Evolutionary conservation across 2,329 filamentous ascomycete species (phyloP), one percentile per base, ranked within the genome.

Genomic region (Metarhizium anisopliae): DNA sequence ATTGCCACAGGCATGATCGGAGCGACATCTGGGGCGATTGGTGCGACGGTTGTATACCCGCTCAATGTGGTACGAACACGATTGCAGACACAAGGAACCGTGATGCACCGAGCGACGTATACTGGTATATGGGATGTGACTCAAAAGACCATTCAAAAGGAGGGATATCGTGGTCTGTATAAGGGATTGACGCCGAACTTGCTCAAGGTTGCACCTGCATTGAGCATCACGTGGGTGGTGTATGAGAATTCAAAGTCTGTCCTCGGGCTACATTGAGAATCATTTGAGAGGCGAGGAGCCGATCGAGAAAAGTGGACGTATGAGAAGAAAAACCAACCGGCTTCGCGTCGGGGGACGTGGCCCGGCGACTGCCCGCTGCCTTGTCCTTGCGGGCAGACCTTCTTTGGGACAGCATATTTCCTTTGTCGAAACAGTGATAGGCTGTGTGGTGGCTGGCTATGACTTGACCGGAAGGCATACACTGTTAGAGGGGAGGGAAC

Each of bases 151-250:
- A 75, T 96, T 40, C 79, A 85, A 63, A 84, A 87, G 52, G 94
- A 99, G 72, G 94, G 94, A 1, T 69, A 89, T 42, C 81, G 89
- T 57, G 94, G 94, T 2, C 77, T 99, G 56, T 99, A 96, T 78
- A 96, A 95, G 72, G 94, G 94, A 1, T 77, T 97, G 61, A 96
- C 93, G 47, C 94, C 94, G 5, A 99, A 97, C 68, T 77, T 99
- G 43, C 78, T 99, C 63, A 99, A 99, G 76, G 94, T 99, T 40
- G 91, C 94, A 10, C 94, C 94, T 2, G 91, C 94, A 35, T 86
- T 99, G 54, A 96, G 91, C 64, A 97, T 99, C 68, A 92, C 90
- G 55, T 96, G 94, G 78, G 84, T 95, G 65, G 88, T 94, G 58
- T 96, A 96, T 67, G 91, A 96, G 74, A 94, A 94, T 67, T 84